phyloP scores from a whole-genome alignment of 805 yeast species.

The Wickerhamiella dianesei region DNA sequence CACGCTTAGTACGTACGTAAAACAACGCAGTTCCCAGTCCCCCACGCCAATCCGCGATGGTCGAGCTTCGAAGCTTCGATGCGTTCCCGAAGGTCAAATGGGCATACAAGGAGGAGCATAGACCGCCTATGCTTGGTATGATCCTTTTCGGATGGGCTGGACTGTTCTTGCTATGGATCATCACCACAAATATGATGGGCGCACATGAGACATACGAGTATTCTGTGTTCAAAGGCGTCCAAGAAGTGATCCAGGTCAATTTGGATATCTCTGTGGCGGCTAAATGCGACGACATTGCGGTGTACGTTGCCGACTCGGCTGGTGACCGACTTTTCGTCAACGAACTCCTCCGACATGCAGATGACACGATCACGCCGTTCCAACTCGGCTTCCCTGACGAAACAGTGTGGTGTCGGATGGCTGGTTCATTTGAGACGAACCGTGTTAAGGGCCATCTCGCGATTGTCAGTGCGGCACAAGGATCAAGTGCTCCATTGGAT shows the following conservation, averaged over 20 bases:
- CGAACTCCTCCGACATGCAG: constrained; percentile 50
- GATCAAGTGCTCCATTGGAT: constrained; percentile 31
- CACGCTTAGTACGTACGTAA: neutral
- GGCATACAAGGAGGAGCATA: constrained; percentile 58
- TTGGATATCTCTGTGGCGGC: constrained; percentile 67
- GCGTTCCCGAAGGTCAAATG: constrained; percentile 64
- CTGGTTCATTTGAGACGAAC: constrained; percentile 71
- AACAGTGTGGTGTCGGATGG: constrained; percentile 58
- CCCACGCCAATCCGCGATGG: constrained; percentile 4
- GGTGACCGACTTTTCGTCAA: constrained; percentile 66
- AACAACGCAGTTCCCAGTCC: too few relatives aligned
- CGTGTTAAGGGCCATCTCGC: constrained; percentile 77
- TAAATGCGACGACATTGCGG: constrained; percentile 67
- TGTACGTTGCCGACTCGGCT: constrained; percentile 66
- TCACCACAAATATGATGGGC: constrained; percentile 71
- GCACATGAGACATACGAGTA: constrained; percentile 71
- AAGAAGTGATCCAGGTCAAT: constrained; percentile 52
- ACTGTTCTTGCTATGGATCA: constrained; percentile 64
- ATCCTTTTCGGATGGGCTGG: constrained; percentile 20
- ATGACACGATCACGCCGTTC: constrained; percentile 26
- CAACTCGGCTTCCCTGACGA: constrained; percentile 2
- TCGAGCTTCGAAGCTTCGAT: constrained; percentile 43
- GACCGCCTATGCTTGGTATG: constrained; percentile 18
- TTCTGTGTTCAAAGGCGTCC: constrained; percentile 49
- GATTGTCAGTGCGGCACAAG: constrained; percentile 40